Evolutionary conservation across 2,329 filamentous ascomycete genomes (phyloP).

Genomic region (Cercospora brassicicola): DNA sequence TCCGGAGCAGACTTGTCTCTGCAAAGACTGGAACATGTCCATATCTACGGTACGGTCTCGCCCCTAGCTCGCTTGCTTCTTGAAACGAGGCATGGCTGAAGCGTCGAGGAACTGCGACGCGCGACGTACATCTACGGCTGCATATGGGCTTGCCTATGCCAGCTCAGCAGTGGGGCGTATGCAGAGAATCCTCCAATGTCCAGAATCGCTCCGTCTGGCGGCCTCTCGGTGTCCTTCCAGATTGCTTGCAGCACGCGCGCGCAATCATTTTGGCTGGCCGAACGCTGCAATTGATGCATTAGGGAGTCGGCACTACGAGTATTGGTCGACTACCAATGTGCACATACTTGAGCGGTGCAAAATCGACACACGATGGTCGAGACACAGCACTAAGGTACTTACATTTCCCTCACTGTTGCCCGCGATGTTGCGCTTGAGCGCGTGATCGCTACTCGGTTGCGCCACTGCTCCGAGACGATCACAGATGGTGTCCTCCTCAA

Average conservation of each 20-base stretch:
- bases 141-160: conserved; percentile 7
- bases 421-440: background rate
- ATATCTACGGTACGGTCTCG: background rate
- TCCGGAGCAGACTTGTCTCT: background rate
- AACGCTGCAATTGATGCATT: conserved; percentile 2
- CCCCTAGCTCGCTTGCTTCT: background rate
- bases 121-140: background rate
- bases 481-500: background rate
- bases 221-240: conserved; percentile 12
- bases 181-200: conserved; percentile 10
- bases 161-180: conserved; percentile 4
- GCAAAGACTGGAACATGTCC: background rate
- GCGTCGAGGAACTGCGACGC: background rate
- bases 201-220: conserved; percentile 5
- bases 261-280: background rate
- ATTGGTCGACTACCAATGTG: background rate
- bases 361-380: background rate
- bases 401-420: background rate
- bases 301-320: background rate
- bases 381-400: background rate
- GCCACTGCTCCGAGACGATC: background rate
- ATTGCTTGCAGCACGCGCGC: conserved; percentile 7
- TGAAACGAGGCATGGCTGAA: background rate
- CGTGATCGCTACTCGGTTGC: background rate
- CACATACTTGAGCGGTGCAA: background rate